Percentiles rank a stretch among this genome's conserved stretches.
Evolutionary conservation across 1,139 yeast species (phyloP).

Genomic region (Saccharomyces hybrid): DNA sequence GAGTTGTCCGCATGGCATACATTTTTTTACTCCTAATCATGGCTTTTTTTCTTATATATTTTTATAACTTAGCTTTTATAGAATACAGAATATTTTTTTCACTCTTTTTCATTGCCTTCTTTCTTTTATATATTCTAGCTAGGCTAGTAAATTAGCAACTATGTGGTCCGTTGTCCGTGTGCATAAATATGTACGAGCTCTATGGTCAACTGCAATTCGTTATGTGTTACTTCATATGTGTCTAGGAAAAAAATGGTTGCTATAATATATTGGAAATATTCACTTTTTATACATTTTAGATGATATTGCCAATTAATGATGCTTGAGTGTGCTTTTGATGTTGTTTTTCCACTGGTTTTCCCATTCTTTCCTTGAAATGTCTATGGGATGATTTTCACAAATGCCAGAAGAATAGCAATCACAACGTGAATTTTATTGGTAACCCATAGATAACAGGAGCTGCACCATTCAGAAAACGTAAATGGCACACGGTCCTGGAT

Average conservation of each 20-base stretch:
- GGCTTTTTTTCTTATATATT: not conserved
- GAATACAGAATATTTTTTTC: not conserved
- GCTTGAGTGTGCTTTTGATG: too few species aligned
- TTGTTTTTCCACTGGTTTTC: not conserved
- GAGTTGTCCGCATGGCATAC: not conserved
- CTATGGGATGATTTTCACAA: too few species aligned
- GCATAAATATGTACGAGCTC: too few species aligned
- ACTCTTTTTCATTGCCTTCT: not conserved
- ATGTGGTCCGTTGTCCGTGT: not conserved
- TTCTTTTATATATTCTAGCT: not conserved
- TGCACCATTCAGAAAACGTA: constrained; percentile 67
- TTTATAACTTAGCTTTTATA: not conserved
- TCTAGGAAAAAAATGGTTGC: too few species aligned
- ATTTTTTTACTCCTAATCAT: not conserved
- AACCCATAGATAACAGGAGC: constrained; percentile 77
- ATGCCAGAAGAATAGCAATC: not conserved
- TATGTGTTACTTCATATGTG: too few species aligned
- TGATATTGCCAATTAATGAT: too few species aligned
- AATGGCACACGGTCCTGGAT: constrained; percentile 57
- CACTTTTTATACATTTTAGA: too few species aligned
- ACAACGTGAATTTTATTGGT: constrained; percentile 37
- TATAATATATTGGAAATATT: too few species aligned
- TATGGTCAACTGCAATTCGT: too few species aligned
- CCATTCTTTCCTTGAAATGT: not conserved
- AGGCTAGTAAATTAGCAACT: not conserved